Conservation (phyloP, 225 moss, liverwort and hornwort species). For the Rhytidiadelphus loreus region DNA sequence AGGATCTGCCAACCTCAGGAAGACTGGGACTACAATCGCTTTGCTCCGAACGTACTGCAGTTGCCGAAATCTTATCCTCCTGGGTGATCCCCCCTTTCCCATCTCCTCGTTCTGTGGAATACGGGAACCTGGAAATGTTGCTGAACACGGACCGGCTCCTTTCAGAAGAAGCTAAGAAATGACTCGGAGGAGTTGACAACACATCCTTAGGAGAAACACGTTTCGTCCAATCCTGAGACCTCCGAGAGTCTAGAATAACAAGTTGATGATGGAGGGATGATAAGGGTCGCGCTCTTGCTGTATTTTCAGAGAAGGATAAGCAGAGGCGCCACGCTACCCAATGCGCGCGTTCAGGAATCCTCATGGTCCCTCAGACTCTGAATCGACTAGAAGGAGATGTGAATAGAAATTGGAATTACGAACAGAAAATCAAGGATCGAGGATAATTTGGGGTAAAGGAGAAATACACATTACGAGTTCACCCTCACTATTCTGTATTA, state of each 20-base stretch:
- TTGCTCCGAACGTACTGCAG: background rate
- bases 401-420: background rate
- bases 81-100: background rate
- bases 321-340: conserved; percentile 27
- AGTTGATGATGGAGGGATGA: conserved; percentile 6
- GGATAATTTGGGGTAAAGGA: too few relatives aligned
- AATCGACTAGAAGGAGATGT: background rate
- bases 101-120: conserved; percentile 11
- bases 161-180: background rate
- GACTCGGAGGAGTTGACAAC: background rate
- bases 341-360: conserved; percentile 23
- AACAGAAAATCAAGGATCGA: background rate
- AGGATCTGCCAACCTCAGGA: conserved; percentile 1
- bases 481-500: background rate
- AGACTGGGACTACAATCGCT: background rate
- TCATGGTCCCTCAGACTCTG: conserved; percentile 4
- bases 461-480: background rate
- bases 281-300: conserved; percentile 1
- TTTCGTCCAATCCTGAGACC: background rate
- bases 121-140: background rate
- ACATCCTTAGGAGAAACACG: background rate
- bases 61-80: conserved; percentile 1
- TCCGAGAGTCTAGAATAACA: background rate
- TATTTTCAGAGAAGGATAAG: conserved; percentile 10
- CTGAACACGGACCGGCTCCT: background rate